Percentiles rank a stretch among this genome's conserved stretches.
These are phyloP conservation scores for Cordyceps cateniannulata DNA, from an alignment of 2,329 filamentous ascomycete genomes.

Conservation along the genomic window DNA sequence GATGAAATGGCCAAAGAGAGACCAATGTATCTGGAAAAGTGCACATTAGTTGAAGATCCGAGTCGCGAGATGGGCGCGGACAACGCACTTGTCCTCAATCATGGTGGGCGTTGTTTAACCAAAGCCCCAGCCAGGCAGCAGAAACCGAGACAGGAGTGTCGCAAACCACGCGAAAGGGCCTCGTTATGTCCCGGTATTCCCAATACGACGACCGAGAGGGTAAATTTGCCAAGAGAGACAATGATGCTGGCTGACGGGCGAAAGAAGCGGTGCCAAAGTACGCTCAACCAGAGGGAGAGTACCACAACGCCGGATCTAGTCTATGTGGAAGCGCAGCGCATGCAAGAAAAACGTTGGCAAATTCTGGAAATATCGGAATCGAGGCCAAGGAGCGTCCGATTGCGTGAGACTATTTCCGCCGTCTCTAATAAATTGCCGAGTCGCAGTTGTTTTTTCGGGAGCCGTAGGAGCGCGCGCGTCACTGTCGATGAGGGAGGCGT, in stretches of 20 bases:
- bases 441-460: background rate
- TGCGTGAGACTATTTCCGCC: background rate
- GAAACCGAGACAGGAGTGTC: background rate
- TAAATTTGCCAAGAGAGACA: background rate
- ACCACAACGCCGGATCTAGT: background rate
- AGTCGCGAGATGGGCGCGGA: background rate
- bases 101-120: background rate
- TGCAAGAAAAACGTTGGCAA: background rate
- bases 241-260: background rate
- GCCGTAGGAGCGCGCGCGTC: background rate
- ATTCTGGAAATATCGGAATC: background rate
- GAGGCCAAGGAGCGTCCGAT: background rate
- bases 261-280: background rate
- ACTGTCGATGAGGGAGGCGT: background rate
- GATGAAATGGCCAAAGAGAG: conserved; percentile 11
- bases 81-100: conserved; percentile 12
- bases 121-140: background rate
- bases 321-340: background rate
- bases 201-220: background rate
- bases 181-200: background rate
- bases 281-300: background rate
- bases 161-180: background rate
- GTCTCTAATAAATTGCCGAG: background rate
- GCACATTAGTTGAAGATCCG: background rate
- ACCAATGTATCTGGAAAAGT: conserved; percentile 7